phyloP scores from a whole-genome alignment of 2,329 filamentous ascomycete species.

The Chalaropsis ovoidea region DNA sequence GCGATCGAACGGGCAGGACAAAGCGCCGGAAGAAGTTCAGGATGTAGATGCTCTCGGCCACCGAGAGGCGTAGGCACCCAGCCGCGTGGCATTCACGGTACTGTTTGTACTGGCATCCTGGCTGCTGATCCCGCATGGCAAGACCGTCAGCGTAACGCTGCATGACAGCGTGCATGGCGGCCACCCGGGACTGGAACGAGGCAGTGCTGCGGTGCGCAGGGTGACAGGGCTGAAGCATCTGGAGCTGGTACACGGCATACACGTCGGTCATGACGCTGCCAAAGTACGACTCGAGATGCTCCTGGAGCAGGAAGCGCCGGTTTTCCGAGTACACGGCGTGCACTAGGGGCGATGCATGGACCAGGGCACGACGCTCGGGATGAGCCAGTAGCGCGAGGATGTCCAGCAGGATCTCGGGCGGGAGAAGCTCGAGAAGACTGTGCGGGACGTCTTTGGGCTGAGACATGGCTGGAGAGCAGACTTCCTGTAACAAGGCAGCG shows the following conservation, averaged over 20 bases:
- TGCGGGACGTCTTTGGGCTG: neutral
- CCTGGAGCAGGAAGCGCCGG: constrained; percentile 20
- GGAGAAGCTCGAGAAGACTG: constrained; percentile 19
- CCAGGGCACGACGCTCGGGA: constrained; percentile 7
- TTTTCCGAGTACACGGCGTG: constrained; percentile 19
- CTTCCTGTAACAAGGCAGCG: neutral
- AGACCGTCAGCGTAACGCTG: constrained; percentile 5
- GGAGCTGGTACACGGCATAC: constrained; percentile 20
- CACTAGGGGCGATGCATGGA: constrained; percentile 18
- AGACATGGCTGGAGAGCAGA: neutral
- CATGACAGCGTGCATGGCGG: constrained; percentile 9
- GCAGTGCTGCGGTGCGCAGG: neutral
- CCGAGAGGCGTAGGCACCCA: neutral
- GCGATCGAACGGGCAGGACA: constrained; percentile 15
- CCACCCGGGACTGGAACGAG: constrained; percentile 15
- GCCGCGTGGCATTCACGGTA: neutral
- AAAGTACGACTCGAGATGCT: constrained; percentile 18
- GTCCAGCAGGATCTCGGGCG: constrained; percentile 22
- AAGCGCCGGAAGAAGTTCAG: constrained; percentile 21
- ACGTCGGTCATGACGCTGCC: constrained; percentile 21
- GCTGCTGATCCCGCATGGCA: neutral
- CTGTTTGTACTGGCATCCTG: neutral
- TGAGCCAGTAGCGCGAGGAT: constrained; percentile 5
- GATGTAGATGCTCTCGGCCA: constrained; percentile 20
- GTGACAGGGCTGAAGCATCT: constrained; percentile 20